A percentile compares a stretch with the other conserved stretches of the same genome.
Conservation (phyloP, 2,329 filamentous ascomycete genomes). For the Sodiomyces alkalinus region DNA sequence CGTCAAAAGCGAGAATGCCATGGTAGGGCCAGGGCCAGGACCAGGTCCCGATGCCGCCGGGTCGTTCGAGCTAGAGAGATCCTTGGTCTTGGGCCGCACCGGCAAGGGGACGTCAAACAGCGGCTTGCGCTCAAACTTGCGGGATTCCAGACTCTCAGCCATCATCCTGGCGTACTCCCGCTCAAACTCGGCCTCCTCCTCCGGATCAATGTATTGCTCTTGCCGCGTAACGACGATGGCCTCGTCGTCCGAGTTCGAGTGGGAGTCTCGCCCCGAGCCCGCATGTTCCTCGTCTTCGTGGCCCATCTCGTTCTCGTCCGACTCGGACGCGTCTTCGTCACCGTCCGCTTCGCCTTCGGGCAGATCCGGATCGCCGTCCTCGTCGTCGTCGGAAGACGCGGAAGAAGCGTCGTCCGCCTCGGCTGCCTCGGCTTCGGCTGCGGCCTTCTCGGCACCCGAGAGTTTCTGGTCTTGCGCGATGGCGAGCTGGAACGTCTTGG, state of each 20-base stretch:
- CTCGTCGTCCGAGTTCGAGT: slow-evolving; percentile 65
- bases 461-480: slow-evolving; percentile 80
- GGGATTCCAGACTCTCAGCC: slow-evolving; percentile 88
- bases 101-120: slow-evolving; percentile 96
- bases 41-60: slow-evolving; percentile 4
- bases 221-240: slow-evolving; percentile 83
- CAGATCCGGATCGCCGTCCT: slow-evolving; percentile 47
- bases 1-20: slow-evolving; percentile 92
- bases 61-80: slow-evolving; percentile 6
- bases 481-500: slow-evolving; percentile 71
- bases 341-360: slow-evolving; percentile 48
- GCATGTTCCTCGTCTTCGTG: slow-evolving; percentile 32
- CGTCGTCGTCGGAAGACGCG: slow-evolving; percentile 62
- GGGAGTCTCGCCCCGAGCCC: slow-evolving; percentile 37
- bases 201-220: slow-evolving; percentile 80
- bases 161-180: slow-evolving; percentile 97
- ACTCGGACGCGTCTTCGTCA: slow-evolving; percentile 31
- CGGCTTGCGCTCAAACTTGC: slow-evolving; percentile 89
- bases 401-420: slow-evolving; percentile 63
- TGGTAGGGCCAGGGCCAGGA: slow-evolving; percentile 35
- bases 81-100: slow-evolving; percentile 49
- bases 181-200: slow-evolving; percentile 94
- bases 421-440: slow-evolving; percentile 42
- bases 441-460: slow-evolving; percentile 52
- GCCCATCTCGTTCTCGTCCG: slow-evolving; percentile 3